Evolutionary conservation across 1,139 yeast species (phyloP).

Genomic region (Lodderomyces orthopsilosis): DNA sequence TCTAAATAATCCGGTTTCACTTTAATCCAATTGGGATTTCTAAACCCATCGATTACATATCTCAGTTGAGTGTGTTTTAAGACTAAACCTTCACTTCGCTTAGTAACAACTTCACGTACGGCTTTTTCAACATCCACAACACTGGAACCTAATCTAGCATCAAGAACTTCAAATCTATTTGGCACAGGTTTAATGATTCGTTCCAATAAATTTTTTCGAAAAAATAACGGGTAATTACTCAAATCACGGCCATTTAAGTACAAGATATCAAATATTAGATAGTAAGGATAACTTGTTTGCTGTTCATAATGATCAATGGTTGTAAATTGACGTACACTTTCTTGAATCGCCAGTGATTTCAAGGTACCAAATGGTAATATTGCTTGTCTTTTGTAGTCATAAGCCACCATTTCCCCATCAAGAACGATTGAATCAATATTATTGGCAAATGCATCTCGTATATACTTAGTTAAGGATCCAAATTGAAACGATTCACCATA

Average conservation of each 20-base stretch:
- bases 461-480: conserved; percentile 62
- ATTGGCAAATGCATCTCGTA: conserved; percentile 43
- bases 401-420: conserved; percentile 95
- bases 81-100: conserved; percentile 79
- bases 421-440: conserved; percentile 53
- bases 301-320: conserved; percentile 37
- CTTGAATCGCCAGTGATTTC: conserved; percentile 64
- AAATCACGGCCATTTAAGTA: conserved; percentile 64
- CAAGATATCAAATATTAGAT: conserved; percentile 69
- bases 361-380: conserved; percentile 80
- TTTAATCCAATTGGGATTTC: conserved; percentile 73
- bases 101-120: conserved; percentile 56
- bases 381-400: conserved; percentile 59
- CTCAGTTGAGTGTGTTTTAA: conserved; percentile 61
- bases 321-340: conserved; percentile 42
- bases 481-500: conserved; percentile 64
- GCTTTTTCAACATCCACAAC: conserved; percentile 55
- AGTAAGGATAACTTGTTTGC: conserved; percentile 55
- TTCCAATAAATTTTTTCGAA: conserved; percentile 53
- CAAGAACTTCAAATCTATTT: conserved; percentile 56
- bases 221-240: conserved; percentile 50
- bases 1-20: conserved; percentile 88
- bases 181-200: conserved; percentile 48
- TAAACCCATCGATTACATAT: conserved; percentile 62
- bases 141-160: conserved; percentile 40